Evolutionary conservation across 2,329 filamentous ascomycete species (phyloP).

Genomic region (Kalaharituber pfeilii): DNA sequence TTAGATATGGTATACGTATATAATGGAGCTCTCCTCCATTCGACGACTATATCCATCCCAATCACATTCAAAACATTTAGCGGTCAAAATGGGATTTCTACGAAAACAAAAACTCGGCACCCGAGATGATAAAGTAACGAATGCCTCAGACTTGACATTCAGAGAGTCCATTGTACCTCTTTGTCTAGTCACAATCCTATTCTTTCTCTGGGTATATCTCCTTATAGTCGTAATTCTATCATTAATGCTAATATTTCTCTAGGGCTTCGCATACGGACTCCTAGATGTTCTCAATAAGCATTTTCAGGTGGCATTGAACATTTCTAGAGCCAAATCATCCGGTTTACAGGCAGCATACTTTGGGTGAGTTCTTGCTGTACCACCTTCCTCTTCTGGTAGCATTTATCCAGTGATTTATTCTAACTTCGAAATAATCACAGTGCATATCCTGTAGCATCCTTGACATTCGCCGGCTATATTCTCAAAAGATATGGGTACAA

Average conservation of each 20-base stretch:
- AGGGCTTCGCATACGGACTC: constrained; percentile 38
- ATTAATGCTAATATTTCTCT: constrained; percentile 44
- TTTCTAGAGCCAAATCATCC: constrained; percentile 40
- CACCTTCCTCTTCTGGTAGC: not conserved
- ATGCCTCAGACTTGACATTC: constrained; percentile 45
- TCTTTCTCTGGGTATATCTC: constrained; percentile 45
- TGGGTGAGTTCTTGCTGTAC: constrained; percentile 30
- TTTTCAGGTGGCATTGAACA: constrained; percentile 40
- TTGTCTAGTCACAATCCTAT: constrained; percentile 45
- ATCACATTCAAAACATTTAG: too few species aligned
- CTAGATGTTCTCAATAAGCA: constrained; percentile 37
- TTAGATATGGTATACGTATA: too few species aligned
- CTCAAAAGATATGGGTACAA: constrained; percentile 32
- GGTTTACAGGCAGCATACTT: constrained; percentile 49
- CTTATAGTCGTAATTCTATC: constrained; percentile 35
- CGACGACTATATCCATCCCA: too few species aligned
- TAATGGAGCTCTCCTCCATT: too few species aligned
- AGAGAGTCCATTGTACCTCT: constrained; percentile 50
- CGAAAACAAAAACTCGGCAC: too few species aligned
- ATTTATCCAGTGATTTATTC: too few species aligned
- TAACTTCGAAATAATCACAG: constrained; percentile 19
- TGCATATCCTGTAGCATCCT: constrained; percentile 37
- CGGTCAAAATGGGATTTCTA: too few species aligned
- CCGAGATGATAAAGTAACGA: constrained; percentile 29
- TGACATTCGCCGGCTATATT: constrained; percentile 30